These are phyloP conservation scores for Erysimum pusillum DNA, from an alignment of 441 rosid species.

Conservation along the genomic window DNA sequence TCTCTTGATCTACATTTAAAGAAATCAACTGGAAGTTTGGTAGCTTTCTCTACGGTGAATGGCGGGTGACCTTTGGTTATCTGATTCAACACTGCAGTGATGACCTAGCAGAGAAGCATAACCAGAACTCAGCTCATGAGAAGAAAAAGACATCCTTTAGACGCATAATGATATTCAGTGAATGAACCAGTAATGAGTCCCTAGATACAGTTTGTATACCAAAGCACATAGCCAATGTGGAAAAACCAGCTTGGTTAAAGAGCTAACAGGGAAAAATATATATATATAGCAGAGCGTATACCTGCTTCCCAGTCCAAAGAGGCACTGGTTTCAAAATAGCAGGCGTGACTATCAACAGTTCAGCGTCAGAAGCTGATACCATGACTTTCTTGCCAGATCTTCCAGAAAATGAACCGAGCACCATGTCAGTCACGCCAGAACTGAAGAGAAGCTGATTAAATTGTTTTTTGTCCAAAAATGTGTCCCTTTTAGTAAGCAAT, in stretches of 20 bases:
- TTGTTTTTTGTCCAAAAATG: slow-evolving; percentile 78
- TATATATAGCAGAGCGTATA: slow-evolving; percentile 27
- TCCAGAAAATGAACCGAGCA: slow-evolving; percentile 55
- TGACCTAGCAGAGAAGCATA: slow-evolving; percentile 61
- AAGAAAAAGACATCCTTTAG: slow-evolving; percentile 2
- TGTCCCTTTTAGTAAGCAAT: slow-evolving; percentile 91
- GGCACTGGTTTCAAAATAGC: slow-evolving; percentile 90
- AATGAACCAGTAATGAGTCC: neutral
- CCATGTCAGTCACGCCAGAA: slow-evolving; percentile 76
- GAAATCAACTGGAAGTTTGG: slow-evolving; percentile 81
- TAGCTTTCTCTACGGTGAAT: slow-evolving; percentile 84
- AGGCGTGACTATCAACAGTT: slow-evolving; percentile 60
- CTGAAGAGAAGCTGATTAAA: slow-evolving; percentile 86
- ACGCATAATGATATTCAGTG: slow-evolving; percentile 12
- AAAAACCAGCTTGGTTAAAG: slow-evolving; percentile 5
- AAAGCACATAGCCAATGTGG: neutral
- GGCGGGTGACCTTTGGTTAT: slow-evolving; percentile 85
- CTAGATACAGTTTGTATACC: neutral
- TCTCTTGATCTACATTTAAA: slow-evolving; percentile 63
- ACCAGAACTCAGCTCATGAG: slow-evolving; percentile 31
- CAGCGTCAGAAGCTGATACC: slow-evolving; percentile 61
- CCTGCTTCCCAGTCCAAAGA: slow-evolving; percentile 99
- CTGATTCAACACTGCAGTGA: slow-evolving; percentile 82
- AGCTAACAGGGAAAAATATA: no score
- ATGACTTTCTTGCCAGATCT: slow-evolving; percentile 78